Base-by-base conservation (phyloP, 2,329 filamentous ascomycete species). In the Ceratocystis eucalypticola region DNA sequence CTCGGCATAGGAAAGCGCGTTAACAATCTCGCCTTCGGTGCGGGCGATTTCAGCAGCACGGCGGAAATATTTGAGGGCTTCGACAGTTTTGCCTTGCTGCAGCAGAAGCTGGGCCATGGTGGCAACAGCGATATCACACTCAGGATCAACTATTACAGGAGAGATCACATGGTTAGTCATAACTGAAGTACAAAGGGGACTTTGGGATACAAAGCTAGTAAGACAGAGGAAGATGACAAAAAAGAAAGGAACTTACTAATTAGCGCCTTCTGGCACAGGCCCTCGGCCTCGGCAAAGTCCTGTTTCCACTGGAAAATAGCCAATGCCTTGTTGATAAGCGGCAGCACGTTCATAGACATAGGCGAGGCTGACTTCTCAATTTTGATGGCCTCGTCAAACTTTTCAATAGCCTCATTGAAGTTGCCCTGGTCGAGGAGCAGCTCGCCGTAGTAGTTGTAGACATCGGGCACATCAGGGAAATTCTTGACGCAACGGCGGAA, bases 371-470 rank as follows among this genome's bases (percentile, higher is more conserved):
- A 86, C 81, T 94, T 95, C 83, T 99, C 94, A 88, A 97, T 93
- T 74, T 97, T 92, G 70, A 97, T 92, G n/a, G 94, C 94, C 30
- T 87, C 94, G 76, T 99, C 94, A 73, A 99, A 99, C 79, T 96
- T 96, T 79, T 96, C 89, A 70, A 99, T 91, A 30, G 94, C 94
- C 75, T 99, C 93, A 68, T 89, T 82, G 78, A 88, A 97, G 77
- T 96, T 96, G 77, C 91, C 88, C 80, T 97, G 94, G 80, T 99
- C 94, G 65, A 99, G 86, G 67, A 99, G 83, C 66, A 99, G 83
- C 80, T 99, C 94, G 73, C 94, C 94, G 73, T 96, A 97, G 84
- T 99, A 99, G 83, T 99, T 99, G 83, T 97, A 99, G 50, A 97
- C 94, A 74, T 99, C 94, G 5, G 93, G 92, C 10, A 96, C 90